These are phyloP conservation scores for Multifurca ochricompacta DNA, from an alignment of 768 basidiomycete species.

Conservation along the genomic window DNA sequence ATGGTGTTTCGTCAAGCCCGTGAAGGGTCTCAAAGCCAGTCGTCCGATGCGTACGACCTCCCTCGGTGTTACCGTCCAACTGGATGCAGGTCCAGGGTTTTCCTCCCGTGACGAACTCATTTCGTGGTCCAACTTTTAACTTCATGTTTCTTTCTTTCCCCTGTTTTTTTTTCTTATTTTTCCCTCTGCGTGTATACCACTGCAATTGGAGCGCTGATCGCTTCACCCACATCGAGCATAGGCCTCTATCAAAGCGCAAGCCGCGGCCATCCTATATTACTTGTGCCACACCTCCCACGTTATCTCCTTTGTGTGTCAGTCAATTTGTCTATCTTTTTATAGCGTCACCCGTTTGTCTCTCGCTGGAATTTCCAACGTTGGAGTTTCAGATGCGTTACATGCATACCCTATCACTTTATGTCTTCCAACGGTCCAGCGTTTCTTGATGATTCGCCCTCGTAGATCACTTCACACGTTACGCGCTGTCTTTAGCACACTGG, in stretches of 20 bases:
- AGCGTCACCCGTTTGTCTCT: not conserved
- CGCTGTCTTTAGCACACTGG: slow-evolving; percentile 1
- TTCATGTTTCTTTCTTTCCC: not conserved
- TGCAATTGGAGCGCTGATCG: not conserved
- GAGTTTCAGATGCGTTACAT: slow-evolving; percentile 5
- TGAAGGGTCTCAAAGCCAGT: slow-evolving; percentile 49
- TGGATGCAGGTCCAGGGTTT: slow-evolving; percentile 33
- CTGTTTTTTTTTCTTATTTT: not conserved
- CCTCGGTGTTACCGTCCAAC: slow-evolving; percentile 54
- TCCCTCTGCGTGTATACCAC: not conserved
- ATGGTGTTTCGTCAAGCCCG: slow-evolving; percentile 66
- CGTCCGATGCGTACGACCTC: slow-evolving; percentile 58
- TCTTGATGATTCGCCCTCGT: slow-evolving; percentile 13
- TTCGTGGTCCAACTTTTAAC: slow-evolving; percentile 65
- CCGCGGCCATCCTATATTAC: not conserved
- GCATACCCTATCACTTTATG: slow-evolving; percentile 5
- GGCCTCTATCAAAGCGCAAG: not conserved
- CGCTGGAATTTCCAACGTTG: not conserved
- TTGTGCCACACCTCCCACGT: too few relatives aligned
- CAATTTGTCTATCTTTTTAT: not conserved
- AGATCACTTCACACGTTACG: not conserved
- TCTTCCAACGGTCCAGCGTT: slow-evolving; percentile 1
- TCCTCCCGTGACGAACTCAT: slow-evolving; percentile 43
- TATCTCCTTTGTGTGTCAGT: not conserved
- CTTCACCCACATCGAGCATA: not conserved